Conservation (phyloP, 495 filamentous ascomycete genomes). For the Aspergillus sparsus region DNA sequence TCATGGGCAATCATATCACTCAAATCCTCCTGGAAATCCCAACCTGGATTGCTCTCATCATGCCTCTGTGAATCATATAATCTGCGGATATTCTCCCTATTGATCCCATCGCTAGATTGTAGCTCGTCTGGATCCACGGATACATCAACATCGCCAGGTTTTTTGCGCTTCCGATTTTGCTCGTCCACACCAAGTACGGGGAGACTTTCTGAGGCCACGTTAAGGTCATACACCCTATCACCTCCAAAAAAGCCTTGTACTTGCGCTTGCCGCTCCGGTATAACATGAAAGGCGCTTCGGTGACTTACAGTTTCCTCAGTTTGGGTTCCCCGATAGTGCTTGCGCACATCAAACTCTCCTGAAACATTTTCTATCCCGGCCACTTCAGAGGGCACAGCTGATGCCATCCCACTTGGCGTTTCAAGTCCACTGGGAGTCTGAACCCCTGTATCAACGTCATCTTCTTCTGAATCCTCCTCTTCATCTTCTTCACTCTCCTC, state of each 20-base stretch:
- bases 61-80: conserved; percentile 77
- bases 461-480: conserved; percentile 66
- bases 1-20: conserved; percentile 97
- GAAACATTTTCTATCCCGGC: conserved; percentile 69
- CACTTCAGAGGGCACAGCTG: conserved; percentile 76
- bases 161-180: conserved; percentile 80
- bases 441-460: conserved; percentile 61
- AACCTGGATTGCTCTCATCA: conserved; percentile 67
- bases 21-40: conserved; percentile 88
- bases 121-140: conserved; percentile 82
- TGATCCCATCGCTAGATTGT: conserved; percentile 67
- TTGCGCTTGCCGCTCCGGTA: conserved; percentile 81
- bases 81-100: conserved; percentile 64
- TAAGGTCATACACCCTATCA: conserved; percentile 87
- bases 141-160: conserved; percentile 93
- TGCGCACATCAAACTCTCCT: conserved; percentile 90
- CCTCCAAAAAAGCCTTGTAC: conserved; percentile 94
- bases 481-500: conserved; percentile 81
- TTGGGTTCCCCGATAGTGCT: conserved; percentile 80
- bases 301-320: conserved; percentile 79
- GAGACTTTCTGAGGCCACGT: conserved; percentile 50
- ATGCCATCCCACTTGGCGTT: conserved; percentile 78
- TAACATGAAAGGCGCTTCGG: conserved; percentile 80
- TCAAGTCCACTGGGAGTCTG: conserved; percentile 77
- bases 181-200: conserved; percentile 82